phyloP scores from a whole-genome alignment of 1,139 yeast genomes.

The Kazachstania sp. region DNA sequence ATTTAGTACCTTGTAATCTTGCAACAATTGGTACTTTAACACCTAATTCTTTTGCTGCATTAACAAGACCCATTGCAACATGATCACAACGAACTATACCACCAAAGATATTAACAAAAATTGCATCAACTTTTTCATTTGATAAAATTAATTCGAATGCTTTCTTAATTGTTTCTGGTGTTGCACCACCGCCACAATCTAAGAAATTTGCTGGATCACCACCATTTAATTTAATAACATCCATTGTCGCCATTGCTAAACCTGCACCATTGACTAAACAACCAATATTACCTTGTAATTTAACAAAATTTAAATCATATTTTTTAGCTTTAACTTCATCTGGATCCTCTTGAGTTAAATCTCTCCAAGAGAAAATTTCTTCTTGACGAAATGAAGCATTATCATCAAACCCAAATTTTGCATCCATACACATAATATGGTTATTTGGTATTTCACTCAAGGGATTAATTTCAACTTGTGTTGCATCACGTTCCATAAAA shows the following conservation, averaged over 20 bases:
- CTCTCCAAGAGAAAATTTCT: slow-evolving; percentile 96
- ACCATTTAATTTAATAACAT: slow-evolving; percentile 94
- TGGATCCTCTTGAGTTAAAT: slow-evolving; percentile 94
- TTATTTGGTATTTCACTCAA: slow-evolving; percentile 62
- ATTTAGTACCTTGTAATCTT: slow-evolving; percentile 97
- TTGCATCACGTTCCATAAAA: slow-evolving; percentile 85
- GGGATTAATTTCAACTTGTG: slow-evolving; percentile 98
- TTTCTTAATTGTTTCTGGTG: slow-evolving; percentile 94
- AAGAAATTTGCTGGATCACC: slow-evolving; percentile 99
- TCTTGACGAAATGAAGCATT: slow-evolving; percentile 92
- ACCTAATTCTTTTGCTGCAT: slow-evolving; percentile 83
- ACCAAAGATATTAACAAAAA: slow-evolving; percentile 96
- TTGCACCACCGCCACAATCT: slow-evolving; percentile 99
- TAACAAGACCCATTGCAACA: slow-evolving; percentile 94
- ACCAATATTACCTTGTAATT: slow-evolving; percentile 97
- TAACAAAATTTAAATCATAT: slow-evolving; percentile 89
- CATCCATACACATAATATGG: slow-evolving; percentile 92
- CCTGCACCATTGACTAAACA: slow-evolving; percentile 99
- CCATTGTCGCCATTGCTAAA: slow-evolving; percentile 99
- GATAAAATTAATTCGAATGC: slow-evolving; percentile 91
- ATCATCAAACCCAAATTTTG: slow-evolving; percentile 96
- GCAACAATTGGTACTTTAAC: slow-evolving; percentile 92
- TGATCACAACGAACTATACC: slow-evolving; percentile 99
- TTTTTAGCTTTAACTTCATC: slow-evolving; percentile 90
- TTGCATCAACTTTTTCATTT: slow-evolving; percentile 86